Evolutionary conservation across 345 rosid species (phyloP).

Genomic region (Trapa incisa): DNA sequence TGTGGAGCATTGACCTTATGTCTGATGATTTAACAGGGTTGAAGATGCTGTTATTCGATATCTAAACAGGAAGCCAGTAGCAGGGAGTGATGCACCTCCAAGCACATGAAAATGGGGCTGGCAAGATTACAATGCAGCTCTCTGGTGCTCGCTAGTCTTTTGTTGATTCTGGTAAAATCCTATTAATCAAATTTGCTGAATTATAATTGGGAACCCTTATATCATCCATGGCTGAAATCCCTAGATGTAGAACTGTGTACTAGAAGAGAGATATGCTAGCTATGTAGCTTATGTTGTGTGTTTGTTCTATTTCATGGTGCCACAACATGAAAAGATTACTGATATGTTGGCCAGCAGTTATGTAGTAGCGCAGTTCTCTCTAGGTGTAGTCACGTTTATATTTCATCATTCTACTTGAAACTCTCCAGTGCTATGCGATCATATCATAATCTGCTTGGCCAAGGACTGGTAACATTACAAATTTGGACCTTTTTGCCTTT

Average conservation of each 20-base stretch:
- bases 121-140: background rate
- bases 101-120: slow-evolving; percentile 31
- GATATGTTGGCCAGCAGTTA: background rate
- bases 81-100: slow-evolving; percentile 80
- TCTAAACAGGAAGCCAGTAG: slow-evolving; percentile 81
- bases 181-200: background rate
- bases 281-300: slow-evolving; percentile 10
- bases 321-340: background rate
- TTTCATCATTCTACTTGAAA: background rate
- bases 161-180: background rate
- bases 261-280: slow-evolving; percentile 7
- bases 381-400: background rate
- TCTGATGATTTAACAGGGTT: slow-evolving; percentile 42
- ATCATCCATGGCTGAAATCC: background rate
- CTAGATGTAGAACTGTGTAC: slow-evolving; percentile 9
- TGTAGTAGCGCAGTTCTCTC: background rate
- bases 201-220: background rate
- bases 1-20: background rate
- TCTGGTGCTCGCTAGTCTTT: background rate
- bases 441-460: background rate
- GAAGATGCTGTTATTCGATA: slow-evolving; percentile 96
- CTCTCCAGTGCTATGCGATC: background rate
- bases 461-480: too few relatives aligned
- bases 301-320: background rate
- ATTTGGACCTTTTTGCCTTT: too few relatives aligned